Percentiles rank a stretch among this genome's conserved stretches.
phyloP scores from a whole-genome alignment of 768 basidiomycete species.

The Tylopilus cervinicoccineus region DNA sequence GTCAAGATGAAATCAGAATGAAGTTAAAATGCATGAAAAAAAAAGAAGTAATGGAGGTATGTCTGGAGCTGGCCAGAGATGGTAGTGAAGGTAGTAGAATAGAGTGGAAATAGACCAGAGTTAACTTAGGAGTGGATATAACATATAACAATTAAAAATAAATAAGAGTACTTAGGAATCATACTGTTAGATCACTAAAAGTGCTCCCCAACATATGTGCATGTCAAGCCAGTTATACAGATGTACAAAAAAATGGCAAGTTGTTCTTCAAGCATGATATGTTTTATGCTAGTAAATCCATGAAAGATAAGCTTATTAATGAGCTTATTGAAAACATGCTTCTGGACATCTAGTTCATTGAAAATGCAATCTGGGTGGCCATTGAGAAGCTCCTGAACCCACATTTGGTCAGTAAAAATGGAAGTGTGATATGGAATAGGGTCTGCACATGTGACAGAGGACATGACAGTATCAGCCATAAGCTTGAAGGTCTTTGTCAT shows the following conservation, averaged over 20 bases:
- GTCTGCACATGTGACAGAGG: background rate
- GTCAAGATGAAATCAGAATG: too few relatives aligned
- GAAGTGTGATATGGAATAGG: background rate
- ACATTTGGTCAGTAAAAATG: background rate
- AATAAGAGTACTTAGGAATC: background rate
- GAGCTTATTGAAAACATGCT: background rate
- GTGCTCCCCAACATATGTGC: background rate
- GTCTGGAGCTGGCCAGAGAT: too few relatives aligned
- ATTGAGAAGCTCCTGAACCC: conserved; percentile 1
- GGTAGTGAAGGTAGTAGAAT: too few relatives aligned
- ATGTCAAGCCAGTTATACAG: background rate
- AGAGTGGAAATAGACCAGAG: too few relatives aligned
- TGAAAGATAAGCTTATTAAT: background rate
- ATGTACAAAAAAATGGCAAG: background rate
- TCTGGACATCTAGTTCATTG: background rate
- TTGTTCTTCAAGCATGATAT: background rate
- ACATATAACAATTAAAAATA: background rate
- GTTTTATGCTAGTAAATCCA: background rate
- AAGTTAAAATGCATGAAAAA: too few relatives aligned
- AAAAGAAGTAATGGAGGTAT: too few relatives aligned
- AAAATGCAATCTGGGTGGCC: background rate
- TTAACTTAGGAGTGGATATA: too few relatives aligned
- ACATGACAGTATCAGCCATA: background rate
- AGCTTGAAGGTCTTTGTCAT: background rate
- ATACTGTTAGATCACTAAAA: too few relatives aligned